Percentiles rank a stretch among this genome's conserved stretches.
phyloP scores from a whole-genome alignment of 768 basidiomycete species.

The Agaricus sinodeliciosus region DNA sequence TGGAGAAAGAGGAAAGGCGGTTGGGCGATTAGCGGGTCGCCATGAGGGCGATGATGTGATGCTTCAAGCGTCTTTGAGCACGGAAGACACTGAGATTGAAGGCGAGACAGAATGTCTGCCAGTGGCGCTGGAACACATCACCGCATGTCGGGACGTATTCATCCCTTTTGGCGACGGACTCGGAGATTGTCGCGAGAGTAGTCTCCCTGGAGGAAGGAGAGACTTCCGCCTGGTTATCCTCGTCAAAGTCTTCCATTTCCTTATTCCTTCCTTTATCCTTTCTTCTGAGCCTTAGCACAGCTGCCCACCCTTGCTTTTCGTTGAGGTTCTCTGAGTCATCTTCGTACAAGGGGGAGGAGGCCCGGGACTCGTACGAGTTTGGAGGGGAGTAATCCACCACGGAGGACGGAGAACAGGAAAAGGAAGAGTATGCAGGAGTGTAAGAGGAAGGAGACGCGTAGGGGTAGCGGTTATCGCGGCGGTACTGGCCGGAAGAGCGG shows the following conservation, averaged over 20 bases:
- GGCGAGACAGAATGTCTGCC: conserved; percentile 9
- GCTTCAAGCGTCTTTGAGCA: conserved; percentile 10
- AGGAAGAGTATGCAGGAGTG: background rate
- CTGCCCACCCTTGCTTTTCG: conserved; percentile 9
- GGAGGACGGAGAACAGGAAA: conserved; percentile 2
- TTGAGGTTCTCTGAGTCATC: conserved; percentile 1
- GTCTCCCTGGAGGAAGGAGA: background rate
- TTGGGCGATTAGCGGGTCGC: background rate
- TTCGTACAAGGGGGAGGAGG: background rate
- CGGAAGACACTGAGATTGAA: conserved; percentile 11
- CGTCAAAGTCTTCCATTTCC: conserved; percentile 2
- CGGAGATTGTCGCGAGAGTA: background rate
- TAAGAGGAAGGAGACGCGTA: background rate
- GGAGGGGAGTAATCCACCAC: conserved; percentile 4
- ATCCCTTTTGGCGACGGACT: background rate
- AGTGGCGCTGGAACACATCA: conserved; percentile 10
- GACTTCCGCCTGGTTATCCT: background rate
- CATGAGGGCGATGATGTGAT: conserved; percentile 8
- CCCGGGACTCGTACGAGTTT: conserved; percentile 4
- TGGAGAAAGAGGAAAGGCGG: background rate
- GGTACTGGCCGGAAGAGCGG: conserved; percentile 7
- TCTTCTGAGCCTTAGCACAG: conserved; percentile 5
- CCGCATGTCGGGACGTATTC: conserved; percentile 8
- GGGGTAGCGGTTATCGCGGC: conserved; percentile 5
- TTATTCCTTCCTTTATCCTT: conserved; percentile 8